A percentile compares a stretch with the other conserved stretches of the same genome.
These are phyloP conservation scores for Tuber umbilicatum DNA, from an alignment of 495 filamentous ascomycete species.

Conservation along the genomic window DNA sequence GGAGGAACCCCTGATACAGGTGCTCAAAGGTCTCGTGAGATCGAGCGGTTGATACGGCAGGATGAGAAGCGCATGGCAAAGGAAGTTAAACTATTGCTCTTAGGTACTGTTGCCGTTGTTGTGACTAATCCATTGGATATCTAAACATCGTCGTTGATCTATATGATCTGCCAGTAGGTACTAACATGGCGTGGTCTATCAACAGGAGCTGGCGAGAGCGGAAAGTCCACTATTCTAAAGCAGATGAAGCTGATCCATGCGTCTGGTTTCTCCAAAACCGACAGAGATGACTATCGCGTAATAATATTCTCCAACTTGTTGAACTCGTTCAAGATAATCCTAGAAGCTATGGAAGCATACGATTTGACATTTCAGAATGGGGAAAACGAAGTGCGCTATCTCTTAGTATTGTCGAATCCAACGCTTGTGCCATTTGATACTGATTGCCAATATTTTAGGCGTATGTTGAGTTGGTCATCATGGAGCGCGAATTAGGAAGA, in stretches of 20 bases:
- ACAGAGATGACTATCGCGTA: constrained; percentile 85
- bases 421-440: background rate
- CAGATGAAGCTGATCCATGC: constrained; percentile 99
- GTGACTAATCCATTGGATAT: background rate
- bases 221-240: constrained; percentile 96
- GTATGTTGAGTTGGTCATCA: constrained; percentile 51
- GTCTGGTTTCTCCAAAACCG: constrained; percentile 81
- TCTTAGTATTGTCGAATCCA: background rate
- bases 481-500: constrained; percentile 68
- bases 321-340: constrained; percentile 77
- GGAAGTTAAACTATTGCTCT: constrained; percentile 75
- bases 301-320: constrained; percentile 93
- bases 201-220: constrained; percentile 90
- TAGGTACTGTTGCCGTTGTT: constrained; percentile 57
- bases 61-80: constrained; percentile 75
- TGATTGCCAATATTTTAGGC: constrained; percentile 44
- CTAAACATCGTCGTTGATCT: constrained; percentile 1
- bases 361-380: constrained; percentile 66
- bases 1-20: constrained; percentile 50
- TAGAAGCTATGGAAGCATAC: constrained; percentile 89
- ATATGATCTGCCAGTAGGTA: constrained; percentile 10
- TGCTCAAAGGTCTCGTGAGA: constrained; percentile 52
- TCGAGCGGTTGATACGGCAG: constrained; percentile 67
- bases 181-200: constrained; percentile 5
- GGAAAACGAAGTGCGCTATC: constrained; percentile 65